Base-by-base conservation (phyloP, 2,329 filamentous ascomycete genomes). In the Kalmusia sp. region DNA sequence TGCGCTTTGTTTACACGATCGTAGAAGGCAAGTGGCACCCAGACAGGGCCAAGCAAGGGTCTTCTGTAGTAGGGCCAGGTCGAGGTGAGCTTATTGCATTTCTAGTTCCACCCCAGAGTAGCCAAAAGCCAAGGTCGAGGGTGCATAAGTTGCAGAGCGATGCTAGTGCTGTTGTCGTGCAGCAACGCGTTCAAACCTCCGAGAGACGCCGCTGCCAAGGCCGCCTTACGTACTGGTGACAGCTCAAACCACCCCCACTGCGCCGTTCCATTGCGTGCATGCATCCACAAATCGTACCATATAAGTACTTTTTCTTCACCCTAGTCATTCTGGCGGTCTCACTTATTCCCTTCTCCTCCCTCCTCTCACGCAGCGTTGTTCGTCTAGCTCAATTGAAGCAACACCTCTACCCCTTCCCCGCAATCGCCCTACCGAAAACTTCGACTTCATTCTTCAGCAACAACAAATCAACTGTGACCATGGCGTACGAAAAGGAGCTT, bases 401-500 rank as follows among this genome's bases (percentile, higher is more conserved):
- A 30, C 70, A 72, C 54, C 39, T 69, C 41, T 63, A 59, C 55
- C 69, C 62, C 58, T 64, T 61, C 56, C 61, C 57, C 65, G 57
- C 63, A 49, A 34, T 45, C 19, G 52, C 46, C 44, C 54, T 60
- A 11, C 50, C 44, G 49, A 57, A 52, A 45, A 34, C 51, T 40
- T 50, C 57, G 24, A 52, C 21, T 31, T 51, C 49, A 12, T 35
- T 56, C 45, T 46, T 48, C 47, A 54, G 55, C 3, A 56, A 52
- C 11, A 63, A 53, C 17, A 55, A 55, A 37, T 57, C 59, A 9
- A 49, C 63, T 30, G 63, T 68, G 52, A 72, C 64, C 61, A 76
- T 76, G 69, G 70, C 70, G 41, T 96, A 95, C 81, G 80, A 84
- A 54, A 85, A 87, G 60, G 93, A 97, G 80, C 86, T 95, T 65